A percentile compares a stretch with the other conserved stretches of the same genome.
phyloP scores from a whole-genome alignment of 2,329 filamentous ascomycete genomes.

The Stromatinia cepivora region DNA sequence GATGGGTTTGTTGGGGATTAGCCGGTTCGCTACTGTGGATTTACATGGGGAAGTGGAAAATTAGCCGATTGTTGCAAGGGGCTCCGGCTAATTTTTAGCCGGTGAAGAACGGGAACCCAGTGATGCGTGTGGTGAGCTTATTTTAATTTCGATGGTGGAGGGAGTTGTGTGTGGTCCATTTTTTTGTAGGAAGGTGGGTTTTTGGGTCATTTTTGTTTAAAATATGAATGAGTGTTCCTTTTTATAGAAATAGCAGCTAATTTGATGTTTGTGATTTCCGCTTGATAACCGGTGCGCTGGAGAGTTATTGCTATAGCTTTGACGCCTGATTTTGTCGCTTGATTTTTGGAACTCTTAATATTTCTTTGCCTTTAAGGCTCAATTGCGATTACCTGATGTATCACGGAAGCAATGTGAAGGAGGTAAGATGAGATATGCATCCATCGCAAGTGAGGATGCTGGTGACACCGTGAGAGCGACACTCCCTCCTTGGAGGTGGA shows the following conservation, averaged over 20 bases:
- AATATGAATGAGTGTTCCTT: neutral
- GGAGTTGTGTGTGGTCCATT: neutral
- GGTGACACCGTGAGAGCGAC: neutral
- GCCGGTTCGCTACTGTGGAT: neutral
- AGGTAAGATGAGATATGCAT: neutral
- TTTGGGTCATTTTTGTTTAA: neutral
- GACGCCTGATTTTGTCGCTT: no score
- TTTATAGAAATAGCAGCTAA: no score
- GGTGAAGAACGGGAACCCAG: neutral
- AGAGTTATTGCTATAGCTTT: no score
- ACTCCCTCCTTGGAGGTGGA: neutral
- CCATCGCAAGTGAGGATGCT: neutral
- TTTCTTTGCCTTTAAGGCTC: no score
- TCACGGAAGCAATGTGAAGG: neutral
- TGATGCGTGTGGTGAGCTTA: neutral
- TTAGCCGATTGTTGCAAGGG: neutral
- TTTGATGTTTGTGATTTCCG: neutral
- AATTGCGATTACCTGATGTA: no score
- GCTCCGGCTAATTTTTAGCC: slow-evolving; percentile 1
- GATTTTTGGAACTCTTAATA: no score
- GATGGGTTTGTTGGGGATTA: slow-evolving; percentile 2
- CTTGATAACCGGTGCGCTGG: neutral
- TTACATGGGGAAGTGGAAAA: slow-evolving; percentile 1
- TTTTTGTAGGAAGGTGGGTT: neutral
- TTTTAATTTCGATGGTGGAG: neutral